A percentile compares a stretch with the other conserved stretches of the same genome.
Evolutionary conservation across 768 basidiomycete genomes (phyloP).

Genomic region (Boletus pseudo-olivaceus): DNA sequence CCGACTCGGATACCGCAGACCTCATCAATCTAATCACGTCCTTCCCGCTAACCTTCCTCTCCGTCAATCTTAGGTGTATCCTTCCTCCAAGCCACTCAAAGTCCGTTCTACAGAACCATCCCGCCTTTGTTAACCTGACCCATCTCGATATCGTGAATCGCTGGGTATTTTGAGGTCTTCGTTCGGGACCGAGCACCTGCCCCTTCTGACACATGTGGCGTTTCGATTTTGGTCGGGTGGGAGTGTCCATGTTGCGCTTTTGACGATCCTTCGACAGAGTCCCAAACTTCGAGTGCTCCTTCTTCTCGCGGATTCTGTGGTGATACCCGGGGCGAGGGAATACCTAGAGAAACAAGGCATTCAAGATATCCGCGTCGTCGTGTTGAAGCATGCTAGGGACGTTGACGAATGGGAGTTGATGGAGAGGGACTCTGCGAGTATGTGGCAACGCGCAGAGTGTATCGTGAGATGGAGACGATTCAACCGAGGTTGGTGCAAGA

Average conservation of each 20-base stretch:
- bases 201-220: slow-evolving; percentile 9
- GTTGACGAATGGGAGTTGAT: slow-evolving; percentile 14
- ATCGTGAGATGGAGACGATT: slow-evolving; percentile 13
- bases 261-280: slow-evolving; percentile 2
- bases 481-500: slow-evolving; percentile 4
- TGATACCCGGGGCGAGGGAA: background rate
- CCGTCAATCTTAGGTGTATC: no score
- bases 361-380: slow-evolving; percentile 11
- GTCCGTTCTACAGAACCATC: slow-evolving; percentile 2
- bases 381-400: slow-evolving; percentile 11
- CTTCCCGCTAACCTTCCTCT: no score
- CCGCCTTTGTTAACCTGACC: slow-evolving; percentile 11
- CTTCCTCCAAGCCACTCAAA: background rate
- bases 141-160: slow-evolving; percentile 22
- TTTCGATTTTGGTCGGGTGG: slow-evolving; percentile 18
- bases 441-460: slow-evolving; percentile 14
- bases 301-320: slow-evolving; percentile 6
- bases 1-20: background rate
- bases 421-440: slow-evolving; percentile 2
- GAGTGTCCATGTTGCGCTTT: slow-evolving; percentile 1
- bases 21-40: no score
- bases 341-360: slow-evolving; percentile 12
- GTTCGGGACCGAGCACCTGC: slow-evolving; percentile 14
- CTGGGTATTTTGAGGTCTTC: slow-evolving; percentile 18
- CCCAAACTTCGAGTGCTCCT: slow-evolving; percentile 6